A percentile compares a stretch with the other conserved stretches of the same genome.
These are phyloP conservation scores for Globisporangium cylindrosporum DNA, from an alignment of 352 stramenopile genomes.

Conservation along the genomic window DNA sequence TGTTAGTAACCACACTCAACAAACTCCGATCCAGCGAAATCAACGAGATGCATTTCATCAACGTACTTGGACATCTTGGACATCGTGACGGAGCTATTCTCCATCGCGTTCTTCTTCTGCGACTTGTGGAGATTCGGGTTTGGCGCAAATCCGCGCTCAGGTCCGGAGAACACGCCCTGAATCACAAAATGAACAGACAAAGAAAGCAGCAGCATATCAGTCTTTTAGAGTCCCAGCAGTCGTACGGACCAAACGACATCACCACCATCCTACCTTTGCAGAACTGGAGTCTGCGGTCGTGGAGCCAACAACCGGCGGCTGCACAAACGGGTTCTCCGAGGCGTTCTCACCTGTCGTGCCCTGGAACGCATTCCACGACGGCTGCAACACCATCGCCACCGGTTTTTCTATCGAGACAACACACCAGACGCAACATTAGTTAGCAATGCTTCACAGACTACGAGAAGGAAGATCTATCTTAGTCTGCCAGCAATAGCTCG, in stretches of 20 bases:
- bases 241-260: background rate
- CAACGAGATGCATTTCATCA: background rate
- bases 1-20: background rate
- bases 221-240: too few relatives aligned
- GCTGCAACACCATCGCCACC: conserved; percentile 35
- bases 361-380: conserved; percentile 54
- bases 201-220: background rate
- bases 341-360: conserved; percentile 37
- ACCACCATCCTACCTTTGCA: background rate
- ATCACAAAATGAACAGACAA: background rate
- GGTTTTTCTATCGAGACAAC: conserved; percentile 33
- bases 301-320: conserved; percentile 35
- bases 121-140: conserved; percentile 30
- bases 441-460: background rate
- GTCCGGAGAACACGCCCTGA: conserved; percentile 31
- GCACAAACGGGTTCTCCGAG: conserved; percentile 49
- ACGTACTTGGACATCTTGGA: conserved; percentile 41
- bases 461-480: background rate
- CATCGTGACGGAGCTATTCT: conserved; percentile 33
- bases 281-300: conserved; percentile 4
- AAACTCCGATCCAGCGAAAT: background rate
- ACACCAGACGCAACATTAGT: background rate
- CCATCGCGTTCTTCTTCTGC: conserved; percentile 41
- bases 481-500: background rate
- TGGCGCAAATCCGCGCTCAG: conserved; percentile 36